These are phyloP conservation scores for Tricholoma furcatifolium DNA, from an alignment of 768 basidiomycete genomes.

Conservation along the genomic window DNA sequence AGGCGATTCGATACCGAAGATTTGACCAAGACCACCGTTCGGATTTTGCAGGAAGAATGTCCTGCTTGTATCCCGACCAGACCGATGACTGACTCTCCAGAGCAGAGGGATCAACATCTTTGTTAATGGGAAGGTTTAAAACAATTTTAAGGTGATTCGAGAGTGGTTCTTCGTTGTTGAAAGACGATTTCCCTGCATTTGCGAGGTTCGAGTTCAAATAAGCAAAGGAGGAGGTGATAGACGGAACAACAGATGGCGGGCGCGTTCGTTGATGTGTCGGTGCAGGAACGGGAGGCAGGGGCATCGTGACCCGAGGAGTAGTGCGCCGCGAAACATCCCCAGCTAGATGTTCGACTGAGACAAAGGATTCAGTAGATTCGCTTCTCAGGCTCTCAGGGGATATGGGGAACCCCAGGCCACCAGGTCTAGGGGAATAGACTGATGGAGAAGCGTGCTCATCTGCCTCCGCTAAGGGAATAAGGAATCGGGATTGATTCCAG, in stretches of 20 bases:
- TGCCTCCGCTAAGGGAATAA: neutral
- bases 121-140: constrained; percentile 17
- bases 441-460: constrained; percentile 1
- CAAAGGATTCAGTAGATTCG: constrained; percentile 8
- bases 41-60: constrained; percentile 47
- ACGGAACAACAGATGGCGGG: neutral
- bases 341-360: constrained; percentile 5
- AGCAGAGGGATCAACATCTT: constrained; percentile 14
- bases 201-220: neutral
- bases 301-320: constrained; percentile 3
- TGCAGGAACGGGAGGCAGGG: constrained; percentile 3
- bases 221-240: neutral
- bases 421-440: constrained; percentile 3
- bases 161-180: neutral
- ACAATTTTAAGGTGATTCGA: constrained; percentile 12
- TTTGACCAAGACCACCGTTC: constrained; percentile 49
- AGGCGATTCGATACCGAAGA: constrained; percentile 53
- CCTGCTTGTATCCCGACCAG: constrained; percentile 57
- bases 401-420: neutral
- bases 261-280: neutral
- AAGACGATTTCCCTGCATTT: neutral
- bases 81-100: constrained; percentile 33
- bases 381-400: constrained; percentile 1
- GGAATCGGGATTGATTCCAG: neutral
- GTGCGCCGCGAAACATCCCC: constrained; percentile 6